Percentiles rank a stretch among this genome's conserved stretches.
Evolutionary conservation across 441 rosid genomes (phyloP).

Genomic region (Iberis amara): DNA sequence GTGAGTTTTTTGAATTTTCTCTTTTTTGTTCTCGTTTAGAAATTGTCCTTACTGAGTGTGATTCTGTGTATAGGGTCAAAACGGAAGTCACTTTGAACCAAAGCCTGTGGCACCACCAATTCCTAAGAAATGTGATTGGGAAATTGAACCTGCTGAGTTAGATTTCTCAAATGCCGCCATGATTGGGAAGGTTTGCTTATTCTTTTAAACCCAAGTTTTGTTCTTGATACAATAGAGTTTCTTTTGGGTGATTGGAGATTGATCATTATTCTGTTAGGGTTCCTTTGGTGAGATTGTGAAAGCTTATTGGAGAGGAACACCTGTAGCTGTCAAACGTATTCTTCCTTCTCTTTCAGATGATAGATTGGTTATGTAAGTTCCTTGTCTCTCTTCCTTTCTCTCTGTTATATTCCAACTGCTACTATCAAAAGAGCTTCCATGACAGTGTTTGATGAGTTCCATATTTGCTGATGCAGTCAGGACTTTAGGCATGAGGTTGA

Average conservation of each 20-base stretch:
- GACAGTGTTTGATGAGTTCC: constrained; percentile 9
- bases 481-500: constrained; percentile 98
- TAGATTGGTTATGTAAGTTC: constrained; percentile 90
- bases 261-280: constrained; percentile 44
- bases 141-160: constrained; percentile 92
- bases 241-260: neutral
- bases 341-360: constrained; percentile 98
- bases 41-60: no score
- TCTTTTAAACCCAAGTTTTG: neutral
- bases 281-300: constrained; percentile 97
- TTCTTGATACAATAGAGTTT: neutral
- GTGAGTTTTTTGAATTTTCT: constrained; percentile 42
- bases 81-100: no score
- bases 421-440: neutral
- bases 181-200: constrained; percentile 79
- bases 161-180: constrained; percentile 67
- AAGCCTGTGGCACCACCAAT: constrained; percentile 67
- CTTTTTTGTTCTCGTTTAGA: no score
- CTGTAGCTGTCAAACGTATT: constrained; percentile 92
- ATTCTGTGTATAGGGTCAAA: no score
- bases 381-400: neutral
- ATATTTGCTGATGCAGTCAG: constrained; percentile 53
- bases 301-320: constrained; percentile 97
- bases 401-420: neutral
- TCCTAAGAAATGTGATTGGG: constrained; percentile 98